Conservation (phyloP, 208 protist species). For the Acanthamoeba royreba region DNA sequence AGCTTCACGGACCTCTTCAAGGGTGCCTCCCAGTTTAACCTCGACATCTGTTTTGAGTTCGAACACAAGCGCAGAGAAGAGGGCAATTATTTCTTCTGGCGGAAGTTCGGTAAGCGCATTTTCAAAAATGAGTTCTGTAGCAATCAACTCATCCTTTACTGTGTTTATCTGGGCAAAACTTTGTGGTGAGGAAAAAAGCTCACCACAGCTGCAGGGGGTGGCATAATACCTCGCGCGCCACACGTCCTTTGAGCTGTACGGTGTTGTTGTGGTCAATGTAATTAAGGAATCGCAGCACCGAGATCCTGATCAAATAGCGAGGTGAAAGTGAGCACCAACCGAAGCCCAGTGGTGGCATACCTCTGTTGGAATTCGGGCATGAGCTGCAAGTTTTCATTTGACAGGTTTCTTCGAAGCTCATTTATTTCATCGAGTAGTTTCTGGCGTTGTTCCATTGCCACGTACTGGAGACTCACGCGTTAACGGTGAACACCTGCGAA, state of each 20-base stretch:
- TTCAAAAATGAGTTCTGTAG: constrained; percentile 84
- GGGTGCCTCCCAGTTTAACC: constrained; percentile 12
- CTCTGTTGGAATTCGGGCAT: constrained; percentile 78
- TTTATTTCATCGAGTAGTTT: background rate
- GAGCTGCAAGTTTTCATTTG: constrained; percentile 60
- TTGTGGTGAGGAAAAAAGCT: too few relatives aligned
- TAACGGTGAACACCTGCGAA: background rate
- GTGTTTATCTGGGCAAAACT: constrained; percentile 53
- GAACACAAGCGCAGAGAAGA: constrained; percentile 76
- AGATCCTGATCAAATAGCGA: constrained; percentile 22
- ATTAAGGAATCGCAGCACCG: constrained; percentile 62
- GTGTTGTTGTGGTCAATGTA: constrained; percentile 73
- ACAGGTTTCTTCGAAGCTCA: background rate
- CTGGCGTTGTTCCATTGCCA: constrained; percentile 11
- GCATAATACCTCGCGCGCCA: constrained; percentile 66
- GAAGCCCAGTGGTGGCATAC: background rate
- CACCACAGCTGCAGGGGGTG: too few relatives aligned
- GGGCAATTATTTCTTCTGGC: constrained; percentile 71
- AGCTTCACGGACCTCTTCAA: background rate
- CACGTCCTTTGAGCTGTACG: constrained; percentile 74
- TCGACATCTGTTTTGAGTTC: constrained; percentile 65
- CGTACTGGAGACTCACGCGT: background rate
- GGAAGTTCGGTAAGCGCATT: constrained; percentile 74
- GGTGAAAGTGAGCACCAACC: background rate
- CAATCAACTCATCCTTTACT: constrained; percentile 75